Evolutionary conservation across 257 asterid species (phyloP).

Genomic region (Jacaranda mimosifolia): DNA sequence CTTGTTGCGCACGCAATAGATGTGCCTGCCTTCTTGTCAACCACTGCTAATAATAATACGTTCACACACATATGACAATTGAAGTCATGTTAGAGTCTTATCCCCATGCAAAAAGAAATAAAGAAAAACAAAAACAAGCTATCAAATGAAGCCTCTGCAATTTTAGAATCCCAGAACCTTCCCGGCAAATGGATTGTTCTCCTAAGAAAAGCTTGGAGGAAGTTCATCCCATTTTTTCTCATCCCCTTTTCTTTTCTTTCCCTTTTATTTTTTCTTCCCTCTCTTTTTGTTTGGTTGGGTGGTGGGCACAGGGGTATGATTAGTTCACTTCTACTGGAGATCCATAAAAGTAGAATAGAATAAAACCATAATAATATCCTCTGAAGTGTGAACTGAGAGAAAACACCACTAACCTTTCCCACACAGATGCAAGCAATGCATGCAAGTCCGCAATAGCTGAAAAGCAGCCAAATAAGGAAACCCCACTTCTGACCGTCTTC

Average conservation of each 20-base stretch:
- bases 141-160: no score
- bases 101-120: neutral
- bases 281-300: no score
- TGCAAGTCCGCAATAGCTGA: constrained; percentile 94
- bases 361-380: neutral
- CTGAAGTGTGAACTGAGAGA: constrained; percentile 14
- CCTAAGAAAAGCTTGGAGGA: neutral
- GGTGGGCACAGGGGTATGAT: no score
- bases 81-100: neutral
- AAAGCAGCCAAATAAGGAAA: constrained; percentile 93
- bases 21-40: constrained; percentile 86
- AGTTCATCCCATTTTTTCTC: no score
- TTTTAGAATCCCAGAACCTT: no score
- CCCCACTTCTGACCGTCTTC: constrained; percentile 99
- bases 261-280: no score
- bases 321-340: no score
- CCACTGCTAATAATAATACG: constrained; percentile 63
- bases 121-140: neutral
- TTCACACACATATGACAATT: neutral
- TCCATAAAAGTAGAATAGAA: neutral
- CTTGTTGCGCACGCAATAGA: constrained; percentile 89
- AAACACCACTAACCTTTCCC: constrained; percentile 78
- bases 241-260: no score
- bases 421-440: constrained; percentile 80
- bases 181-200: no score